Conservation (phyloP, 768 basidiomycete species). For the Asterophora lycoperdoides region DNA sequence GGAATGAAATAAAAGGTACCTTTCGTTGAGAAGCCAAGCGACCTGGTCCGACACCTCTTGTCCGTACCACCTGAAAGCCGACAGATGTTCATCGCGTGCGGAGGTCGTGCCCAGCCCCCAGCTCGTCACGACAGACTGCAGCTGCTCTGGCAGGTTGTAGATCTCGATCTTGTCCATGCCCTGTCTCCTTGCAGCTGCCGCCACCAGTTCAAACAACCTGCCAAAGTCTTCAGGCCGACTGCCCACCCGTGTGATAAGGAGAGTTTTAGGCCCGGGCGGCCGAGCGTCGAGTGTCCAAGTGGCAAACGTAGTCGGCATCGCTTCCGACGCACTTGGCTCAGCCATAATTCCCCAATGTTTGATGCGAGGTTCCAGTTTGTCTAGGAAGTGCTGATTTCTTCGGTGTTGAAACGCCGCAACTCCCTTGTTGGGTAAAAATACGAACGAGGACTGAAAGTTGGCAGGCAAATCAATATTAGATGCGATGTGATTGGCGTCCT, state of each 20-base stretch:
- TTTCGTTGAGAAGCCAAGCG: conserved; percentile 48
- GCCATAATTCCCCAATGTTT: conserved; percentile 29
- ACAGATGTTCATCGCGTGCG: conserved; percentile 35
- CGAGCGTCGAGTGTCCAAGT: conserved; percentile 42
- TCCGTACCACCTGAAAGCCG: conserved; percentile 50
- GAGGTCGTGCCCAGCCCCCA: conserved; percentile 26
- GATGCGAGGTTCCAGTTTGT: conserved; percentile 13
- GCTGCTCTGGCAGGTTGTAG: conserved; percentile 39
- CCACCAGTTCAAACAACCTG: conserved; percentile 30
- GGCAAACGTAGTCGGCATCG: conserved; percentile 26
- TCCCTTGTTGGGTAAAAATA: conserved; percentile 43
- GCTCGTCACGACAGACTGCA: conserved; percentile 24
- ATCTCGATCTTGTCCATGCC: conserved; percentile 39
- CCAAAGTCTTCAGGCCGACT: conserved; percentile 27
- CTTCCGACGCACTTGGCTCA: conserved; percentile 1
- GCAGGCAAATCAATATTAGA: conserved; percentile 5
- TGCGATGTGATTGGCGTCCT: conserved; percentile 33
- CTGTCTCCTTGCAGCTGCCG: conserved; percentile 29
- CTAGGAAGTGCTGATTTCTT: conserved; percentile 25
- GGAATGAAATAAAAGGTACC: conserved; percentile 23
- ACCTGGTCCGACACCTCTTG: conserved; percentile 27
- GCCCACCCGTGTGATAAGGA: conserved; percentile 44
- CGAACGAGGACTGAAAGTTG: conserved; percentile 20
- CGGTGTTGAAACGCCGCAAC: conserved; percentile 42
- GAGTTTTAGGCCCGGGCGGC: conserved; percentile 26